Percentiles rank a stretch among this genome's conserved stretches.
These are phyloP conservation scores for Boechera stricta DNA, from an alignment of 345 rosid species.

Conservation along the genomic window DNA sequence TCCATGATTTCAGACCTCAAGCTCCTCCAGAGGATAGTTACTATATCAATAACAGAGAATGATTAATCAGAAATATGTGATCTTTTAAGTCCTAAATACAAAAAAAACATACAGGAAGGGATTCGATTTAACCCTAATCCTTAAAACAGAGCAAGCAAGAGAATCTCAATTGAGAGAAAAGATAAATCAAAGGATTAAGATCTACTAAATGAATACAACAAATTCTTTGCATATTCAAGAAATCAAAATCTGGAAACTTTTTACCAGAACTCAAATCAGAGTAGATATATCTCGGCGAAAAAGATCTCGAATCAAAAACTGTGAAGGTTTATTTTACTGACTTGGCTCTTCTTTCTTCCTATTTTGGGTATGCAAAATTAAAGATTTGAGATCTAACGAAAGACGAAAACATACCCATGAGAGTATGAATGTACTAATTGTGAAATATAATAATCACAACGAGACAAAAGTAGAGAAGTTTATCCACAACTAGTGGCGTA, in stretches of 20 bases:
- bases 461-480: constrained; percentile 35
- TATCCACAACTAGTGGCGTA: constrained; percentile 45
- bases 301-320: constrained; percentile 16
- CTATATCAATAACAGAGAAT: not conserved
- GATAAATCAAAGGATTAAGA: not conserved
- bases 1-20: not conserved
- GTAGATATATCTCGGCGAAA: constrained; percentile 7
- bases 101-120: not conserved
- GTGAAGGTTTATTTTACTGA: constrained; percentile 8
- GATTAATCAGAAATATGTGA: not conserved
- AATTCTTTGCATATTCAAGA: not conserved
- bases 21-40: not conserved
- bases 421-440: constrained; percentile 29
- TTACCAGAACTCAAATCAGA: constrained; percentile 20
- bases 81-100: not conserved
- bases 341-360: constrained; percentile 24
- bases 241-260: constrained; percentile 19
- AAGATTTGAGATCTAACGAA: constrained; percentile 41
- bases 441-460: constrained; percentile 27
- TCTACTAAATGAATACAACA: no score
- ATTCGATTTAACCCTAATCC: not conserved
- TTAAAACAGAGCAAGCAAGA: constrained; percentile 13
- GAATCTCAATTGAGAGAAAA: not conserved
- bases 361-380: constrained; percentile 20
- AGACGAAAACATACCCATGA: constrained; percentile 30